Evolutionary conservation across 139 green algal genomes (phyloP), one percentile per base, ranked within the genome.

Genomic region (Chlorella sp.): DNA sequence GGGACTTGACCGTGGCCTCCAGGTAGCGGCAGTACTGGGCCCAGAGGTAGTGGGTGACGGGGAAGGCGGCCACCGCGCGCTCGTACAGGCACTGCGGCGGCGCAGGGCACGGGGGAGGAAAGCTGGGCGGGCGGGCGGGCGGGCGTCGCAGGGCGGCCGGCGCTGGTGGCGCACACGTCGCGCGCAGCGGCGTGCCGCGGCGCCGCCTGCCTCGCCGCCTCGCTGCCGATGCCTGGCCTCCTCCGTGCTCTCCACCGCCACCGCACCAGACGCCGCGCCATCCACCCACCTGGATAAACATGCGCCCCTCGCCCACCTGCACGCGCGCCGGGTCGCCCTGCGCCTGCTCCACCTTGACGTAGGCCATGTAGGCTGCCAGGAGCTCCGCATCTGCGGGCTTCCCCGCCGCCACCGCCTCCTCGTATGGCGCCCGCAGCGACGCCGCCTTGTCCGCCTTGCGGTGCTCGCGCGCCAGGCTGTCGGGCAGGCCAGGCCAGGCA

Each of bases 11-110:
- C 48, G 86, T 48, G 17, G 63, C 58, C 71, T 95, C 87, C 69
- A 96, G 67, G 76, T 93, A 96, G 17, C 71, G 55, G 0, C 65
- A 83, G 64, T 97, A 97, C 72, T 93, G 79, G 62, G 87, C 64
- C 93, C 93, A 97, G 62, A 97, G 78, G 68, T 87, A 83, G 63
- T 85, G 77, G 0, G 92, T 95, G 0, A 97, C 82, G 0, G 93
- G 92, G 75, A 97, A 97, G 7, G 65, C 79, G 1, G 91, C 81
- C n/a, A 97, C 36, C 1, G 91, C 93, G 0, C 93, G 84, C 84
- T 97, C 93, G 71, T 90, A 97, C 42, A 95, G 25, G 5, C 85
- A 53, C 84, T 90, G 67, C 53, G 29, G 46, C 8, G 9, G 11
- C 17, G 41, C n/a, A n/a, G n/a, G n/a, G n/a, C n/a, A n/a, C n/a